Evolutionary conservation across 768 basidiomycete genomes (phyloP).

Genomic region (Kwoniella shandongensis): DNA sequence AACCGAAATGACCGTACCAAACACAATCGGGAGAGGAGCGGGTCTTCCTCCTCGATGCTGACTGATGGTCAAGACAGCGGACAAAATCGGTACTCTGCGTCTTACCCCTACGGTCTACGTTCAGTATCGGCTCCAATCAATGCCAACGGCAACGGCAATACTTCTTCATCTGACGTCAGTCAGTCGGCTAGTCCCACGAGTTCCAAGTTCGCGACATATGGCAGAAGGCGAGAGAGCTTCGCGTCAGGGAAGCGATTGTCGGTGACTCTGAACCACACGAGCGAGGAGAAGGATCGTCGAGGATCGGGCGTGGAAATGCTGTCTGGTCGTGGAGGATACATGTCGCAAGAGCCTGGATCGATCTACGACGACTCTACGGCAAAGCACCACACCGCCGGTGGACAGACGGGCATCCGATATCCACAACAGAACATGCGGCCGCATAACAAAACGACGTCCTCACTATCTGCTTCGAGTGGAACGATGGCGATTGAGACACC

Average conservation of each 20-base stretch:
- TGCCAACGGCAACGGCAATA: slow-evolving; percentile 2
- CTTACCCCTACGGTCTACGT: slow-evolving; percentile 23
- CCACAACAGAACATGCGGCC: slow-evolving; percentile 19
- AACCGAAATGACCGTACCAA: slow-evolving; percentile 18
- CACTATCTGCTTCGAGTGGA: slow-evolving; percentile 36
- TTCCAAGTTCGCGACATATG: slow-evolving; percentile 33
- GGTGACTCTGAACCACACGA: slow-evolving; percentile 6
- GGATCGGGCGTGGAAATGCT: slow-evolving; percentile 24
- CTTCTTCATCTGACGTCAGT: slow-evolving; percentile 40
- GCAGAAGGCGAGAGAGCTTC: slow-evolving; percentile 32
- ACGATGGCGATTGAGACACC: slow-evolving; percentile 33
- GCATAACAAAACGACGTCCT: slow-evolving; percentile 38
- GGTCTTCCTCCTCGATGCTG: slow-evolving; percentile 35
- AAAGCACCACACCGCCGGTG: slow-evolving; percentile 75
- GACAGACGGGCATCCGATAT: slow-evolving; percentile 63
- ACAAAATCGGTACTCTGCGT: slow-evolving; percentile 9
- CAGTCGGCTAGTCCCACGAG: slow-evolving; percentile 42
- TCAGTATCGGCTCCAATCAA: slow-evolving; percentile 49
- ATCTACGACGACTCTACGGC: slow-evolving; percentile 56
- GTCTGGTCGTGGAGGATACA: slow-evolving; percentile 4
- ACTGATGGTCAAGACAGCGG: slow-evolving; percentile 21
- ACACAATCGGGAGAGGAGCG: slow-evolving; percentile 34
- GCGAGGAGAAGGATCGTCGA: slow-evolving; percentile 9
- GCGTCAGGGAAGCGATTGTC: slow-evolving; percentile 9
- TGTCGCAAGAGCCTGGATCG: slow-evolving; percentile 6